Evolutionary conservation across 1,139 yeast species (phyloP).

Genomic region (Suhomyces ambrosiae): DNA sequence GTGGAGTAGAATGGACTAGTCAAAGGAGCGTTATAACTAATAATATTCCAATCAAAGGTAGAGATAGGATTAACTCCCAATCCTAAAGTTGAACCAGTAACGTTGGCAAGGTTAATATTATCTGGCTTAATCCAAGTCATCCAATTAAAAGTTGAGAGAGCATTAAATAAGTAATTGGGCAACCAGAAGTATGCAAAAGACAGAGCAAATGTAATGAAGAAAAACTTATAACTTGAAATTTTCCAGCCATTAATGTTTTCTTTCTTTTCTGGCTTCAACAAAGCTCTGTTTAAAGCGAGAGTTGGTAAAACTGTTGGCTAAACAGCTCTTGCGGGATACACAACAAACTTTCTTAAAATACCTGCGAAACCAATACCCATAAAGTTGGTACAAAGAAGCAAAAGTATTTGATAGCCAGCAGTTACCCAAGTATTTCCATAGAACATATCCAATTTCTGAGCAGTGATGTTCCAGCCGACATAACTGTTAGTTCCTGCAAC

Average conservation of each 20-base stretch:
- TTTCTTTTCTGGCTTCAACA: constrained; percentile 20
- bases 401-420: constrained; percentile 20
- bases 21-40: constrained; percentile 12
- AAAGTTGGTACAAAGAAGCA: constrained; percentile 21
- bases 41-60: constrained; percentile 23
- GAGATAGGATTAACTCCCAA: constrained; percentile 25
- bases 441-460: constrained; percentile 18
- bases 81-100: constrained; percentile 21
- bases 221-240: constrained; percentile 20
- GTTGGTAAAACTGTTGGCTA: constrained; percentile 26
- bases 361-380: constrained; percentile 29
- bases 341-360: constrained; percentile 22
- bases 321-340: constrained; percentile 19
- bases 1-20: constrained; percentile 33
- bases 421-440: constrained; percentile 21
- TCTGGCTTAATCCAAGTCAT: constrained; percentile 25
- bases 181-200: constrained; percentile 24
- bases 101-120: constrained; percentile 20
- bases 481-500: constrained; percentile 18
- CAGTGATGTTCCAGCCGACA: constrained; percentile 21
- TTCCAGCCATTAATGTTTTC: constrained; percentile 24
- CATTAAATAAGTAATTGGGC: constrained; percentile 21
- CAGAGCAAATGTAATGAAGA: constrained; percentile 15
- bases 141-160: constrained; percentile 24
- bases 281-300: constrained; percentile 24